Evolutionary conservation across 2,329 filamentous ascomycete genomes (phyloP).

Genomic region (Alternaria solani): DNA sequence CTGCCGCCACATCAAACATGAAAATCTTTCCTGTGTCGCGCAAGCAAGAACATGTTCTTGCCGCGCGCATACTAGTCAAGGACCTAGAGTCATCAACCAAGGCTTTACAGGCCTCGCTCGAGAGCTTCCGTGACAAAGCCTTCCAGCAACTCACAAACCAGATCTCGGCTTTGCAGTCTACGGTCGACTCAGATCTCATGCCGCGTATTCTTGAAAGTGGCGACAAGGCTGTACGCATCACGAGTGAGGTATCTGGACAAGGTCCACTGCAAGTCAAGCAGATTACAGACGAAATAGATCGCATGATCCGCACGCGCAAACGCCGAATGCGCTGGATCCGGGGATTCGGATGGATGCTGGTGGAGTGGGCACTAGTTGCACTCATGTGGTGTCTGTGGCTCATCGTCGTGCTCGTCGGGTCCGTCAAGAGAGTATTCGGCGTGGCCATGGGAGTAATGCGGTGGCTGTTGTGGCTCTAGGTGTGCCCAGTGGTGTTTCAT

Average conservation of each 20-base stretch:
- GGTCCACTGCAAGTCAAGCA: conserved; percentile 83
- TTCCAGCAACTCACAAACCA: conserved; percentile 55
- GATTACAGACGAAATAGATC: conserved; percentile 76
- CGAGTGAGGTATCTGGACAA: conserved; percentile 75
- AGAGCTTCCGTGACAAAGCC: conserved; percentile 57
- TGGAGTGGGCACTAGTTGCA: conserved; percentile 88
- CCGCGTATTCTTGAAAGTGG: conserved; percentile 71
- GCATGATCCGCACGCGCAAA: conserved; percentile 74
- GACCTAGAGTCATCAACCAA: conserved; percentile 57
- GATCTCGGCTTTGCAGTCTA: conserved; percentile 55
- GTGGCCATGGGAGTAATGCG: conserved; percentile 67
- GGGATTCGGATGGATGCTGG: conserved; percentile 77
- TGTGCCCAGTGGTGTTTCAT: conserved; percentile 7
- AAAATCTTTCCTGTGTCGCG: conserved; percentile 57
- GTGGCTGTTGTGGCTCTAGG: conserved; percentile 78
- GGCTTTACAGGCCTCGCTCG: conserved; percentile 60
- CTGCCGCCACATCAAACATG: conserved; percentile 55
- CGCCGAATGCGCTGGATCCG: conserved; percentile 78
- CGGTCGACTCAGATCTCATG: conserved; percentile 61
- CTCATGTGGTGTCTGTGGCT: conserved; percentile 97
- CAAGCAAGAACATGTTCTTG: conserved; percentile 63
- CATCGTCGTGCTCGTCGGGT: conserved; percentile 77
- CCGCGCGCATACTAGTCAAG: conserved; percentile 60
- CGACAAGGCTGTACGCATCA: conserved; percentile 82
- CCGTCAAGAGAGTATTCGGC: conserved; percentile 69